Percentiles rank a stretch among this genome's conserved stretches.
Conservation (phyloP, 352 stramenopile species). For the Pythium biforme region DNA sequence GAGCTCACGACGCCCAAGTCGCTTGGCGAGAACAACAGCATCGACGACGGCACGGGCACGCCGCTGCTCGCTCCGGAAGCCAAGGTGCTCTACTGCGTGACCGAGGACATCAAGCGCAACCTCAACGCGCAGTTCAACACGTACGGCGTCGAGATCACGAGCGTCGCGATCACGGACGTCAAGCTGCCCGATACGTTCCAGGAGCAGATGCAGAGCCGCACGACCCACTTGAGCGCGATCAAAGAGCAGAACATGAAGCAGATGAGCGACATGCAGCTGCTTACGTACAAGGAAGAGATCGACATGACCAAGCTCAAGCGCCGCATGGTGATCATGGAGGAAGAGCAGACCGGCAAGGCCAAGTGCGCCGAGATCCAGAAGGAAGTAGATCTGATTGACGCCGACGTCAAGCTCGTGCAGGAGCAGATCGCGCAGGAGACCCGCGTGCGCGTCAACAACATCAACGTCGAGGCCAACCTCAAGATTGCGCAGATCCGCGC, state of each 20-base stretch:
- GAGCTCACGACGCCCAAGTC: slow-evolving; percentile 28
- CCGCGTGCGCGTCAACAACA: slow-evolving; percentile 27
- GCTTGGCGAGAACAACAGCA: slow-evolving; percentile 18
- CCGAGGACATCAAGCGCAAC: slow-evolving; percentile 60
- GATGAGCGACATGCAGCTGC: slow-evolving; percentile 72
- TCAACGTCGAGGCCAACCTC: slow-evolving; percentile 30
- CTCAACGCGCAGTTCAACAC: slow-evolving; percentile 71
- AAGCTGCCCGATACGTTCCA: slow-evolving; percentile 56
- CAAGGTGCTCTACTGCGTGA: slow-evolving; percentile 46
- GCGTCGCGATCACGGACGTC: slow-evolving; percentile 70
- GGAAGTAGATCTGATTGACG: slow-evolving; percentile 50
- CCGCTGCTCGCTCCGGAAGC: slow-evolving; percentile 15
- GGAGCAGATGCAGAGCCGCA: slow-evolving; percentile 66
- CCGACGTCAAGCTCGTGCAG: slow-evolving; percentile 49
- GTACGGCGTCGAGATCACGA: slow-evolving; percentile 73
- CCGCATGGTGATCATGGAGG: slow-evolving; percentile 52
- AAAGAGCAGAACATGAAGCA: slow-evolving; percentile 82
- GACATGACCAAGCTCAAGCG: slow-evolving; percentile 53
- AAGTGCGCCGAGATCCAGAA: slow-evolving; percentile 60
- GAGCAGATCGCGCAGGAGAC: slow-evolving; percentile 58
- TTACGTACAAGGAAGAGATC: slow-evolving; percentile 60
- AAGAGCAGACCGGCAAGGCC: slow-evolving; percentile 55
- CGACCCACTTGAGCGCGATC: slow-evolving; percentile 62
- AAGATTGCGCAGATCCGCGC: slow-evolving; percentile 30
- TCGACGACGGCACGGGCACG: slow-evolving; percentile 10